These are phyloP conservation scores for Acer yangbiense DNA, from an alignment of 345 rosid genomes.

Conservation along the genomic window DNA sequence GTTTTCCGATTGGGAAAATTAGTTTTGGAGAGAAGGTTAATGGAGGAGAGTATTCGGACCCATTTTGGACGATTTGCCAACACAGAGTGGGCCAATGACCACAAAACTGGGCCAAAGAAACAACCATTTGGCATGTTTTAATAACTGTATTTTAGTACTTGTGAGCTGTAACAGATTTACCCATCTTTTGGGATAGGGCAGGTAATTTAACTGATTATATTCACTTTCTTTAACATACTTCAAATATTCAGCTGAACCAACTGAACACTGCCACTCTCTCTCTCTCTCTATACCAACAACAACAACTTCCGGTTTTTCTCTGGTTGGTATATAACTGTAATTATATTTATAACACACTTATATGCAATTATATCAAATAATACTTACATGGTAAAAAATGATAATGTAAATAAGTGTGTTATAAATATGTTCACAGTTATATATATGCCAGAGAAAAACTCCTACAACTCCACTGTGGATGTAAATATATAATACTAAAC, in stretches of 20 bases:
- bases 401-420: no score
- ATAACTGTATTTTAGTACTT: constrained; percentile 19
- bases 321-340: no score
- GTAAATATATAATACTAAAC: neutral
- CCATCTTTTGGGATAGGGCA: constrained; percentile 3
- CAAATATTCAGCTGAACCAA: constrained; percentile 8
- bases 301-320: no score
- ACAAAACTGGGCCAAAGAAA: constrained; percentile 6
- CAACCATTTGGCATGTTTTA: constrained; percentile 3
- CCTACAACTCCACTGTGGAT: neutral
- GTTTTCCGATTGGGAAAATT: neutral
- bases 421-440: no score
- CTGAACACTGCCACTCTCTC: constrained; percentile 21
- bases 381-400: no score
- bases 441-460: no score
- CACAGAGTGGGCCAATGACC: neutral
- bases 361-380: no score
- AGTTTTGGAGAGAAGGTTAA: neutral
- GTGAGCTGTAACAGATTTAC: neutral
- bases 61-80: neutral
- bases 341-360: no score
- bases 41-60: neutral
- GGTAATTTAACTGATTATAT: constrained; percentile 16
- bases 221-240: constrained; percentile 3
- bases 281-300: no score